These are phyloP conservation scores for Huntiella savannae DNA, from an alignment of 2,329 filamentous ascomycete species.

Conservation along the genomic window DNA sequence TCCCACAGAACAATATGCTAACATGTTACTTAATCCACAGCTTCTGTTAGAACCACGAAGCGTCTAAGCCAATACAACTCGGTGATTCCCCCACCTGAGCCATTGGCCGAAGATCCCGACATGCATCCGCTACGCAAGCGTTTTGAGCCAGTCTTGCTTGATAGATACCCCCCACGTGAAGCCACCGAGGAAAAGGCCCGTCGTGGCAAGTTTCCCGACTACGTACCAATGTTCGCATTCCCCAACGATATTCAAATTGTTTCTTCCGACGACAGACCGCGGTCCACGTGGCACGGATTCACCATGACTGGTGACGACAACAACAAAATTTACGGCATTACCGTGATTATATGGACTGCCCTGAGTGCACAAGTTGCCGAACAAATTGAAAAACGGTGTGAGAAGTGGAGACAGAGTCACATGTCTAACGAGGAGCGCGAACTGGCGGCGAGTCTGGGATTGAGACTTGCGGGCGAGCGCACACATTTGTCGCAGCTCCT, in stretches of 20 bases:
- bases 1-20: constrained; percentile 1
- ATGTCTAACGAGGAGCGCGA: constrained; percentile 87
- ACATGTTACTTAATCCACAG: constrained; percentile 16
- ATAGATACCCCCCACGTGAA: constrained; percentile 74
- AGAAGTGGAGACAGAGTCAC: constrained; percentile 66
- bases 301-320: constrained; percentile 92
- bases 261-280: constrained; percentile 78
- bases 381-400: constrained; percentile 64
- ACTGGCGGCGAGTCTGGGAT: constrained; percentile 75
- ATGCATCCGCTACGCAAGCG: constrained; percentile 91
- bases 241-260: constrained; percentile 96
- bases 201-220: constrained; percentile 81
- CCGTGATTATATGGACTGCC: constrained; percentile 82
- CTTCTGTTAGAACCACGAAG: constrained; percentile 57
- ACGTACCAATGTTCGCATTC: constrained; percentile 98
- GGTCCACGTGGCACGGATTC: constrained; percentile 98
- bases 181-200: constrained; percentile 63
- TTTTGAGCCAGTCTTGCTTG: constrained; percentile 90
- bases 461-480: constrained; percentile 69
- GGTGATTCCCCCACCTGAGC: constrained; percentile 84
- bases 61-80: constrained; percentile 95
- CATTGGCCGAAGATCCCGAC: constrained; percentile 69
- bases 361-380: constrained; percentile 65
- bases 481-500: constrained; percentile 79
- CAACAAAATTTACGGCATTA: constrained; percentile 79